Percentiles rank a stretch among this genome's conserved stretches.
These are phyloP conservation scores for Hericium coralloides DNA, from an alignment of 768 basidiomycete species.

Conservation along the genomic window DNA sequence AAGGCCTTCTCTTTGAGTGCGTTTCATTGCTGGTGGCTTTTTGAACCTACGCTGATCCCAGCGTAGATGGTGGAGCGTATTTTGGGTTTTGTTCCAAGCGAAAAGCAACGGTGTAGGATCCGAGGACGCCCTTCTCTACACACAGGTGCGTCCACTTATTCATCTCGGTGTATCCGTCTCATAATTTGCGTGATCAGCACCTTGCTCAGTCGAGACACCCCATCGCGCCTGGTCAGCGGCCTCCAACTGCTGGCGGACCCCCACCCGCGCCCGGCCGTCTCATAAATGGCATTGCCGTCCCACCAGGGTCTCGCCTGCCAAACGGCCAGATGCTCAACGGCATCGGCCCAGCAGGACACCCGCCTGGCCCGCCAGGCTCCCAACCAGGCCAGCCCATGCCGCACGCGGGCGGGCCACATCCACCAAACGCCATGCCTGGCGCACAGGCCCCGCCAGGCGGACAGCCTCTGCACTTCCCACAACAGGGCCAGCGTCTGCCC, in stretches of 20 bases:
- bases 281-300: constrained; percentile 25
- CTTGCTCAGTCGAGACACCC: too few species aligned
- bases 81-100: constrained; percentile 79
- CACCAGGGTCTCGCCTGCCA: constrained; percentile 11
- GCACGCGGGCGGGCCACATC: constrained; percentile 15
- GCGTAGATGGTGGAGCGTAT: constrained; percentile 80
- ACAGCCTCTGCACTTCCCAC: constrained; percentile 1
- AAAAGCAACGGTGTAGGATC: constrained; percentile 58
- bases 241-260: constrained; percentile 15
- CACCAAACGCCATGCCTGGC: constrained; percentile 18
- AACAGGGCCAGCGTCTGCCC: not conserved
- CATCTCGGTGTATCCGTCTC: not conserved
- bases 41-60: constrained; percentile 9
- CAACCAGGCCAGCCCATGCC: constrained; percentile 4
- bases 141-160: constrained; percentile 40
- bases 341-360: constrained; percentile 18
- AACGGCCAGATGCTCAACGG: constrained; percentile 23
- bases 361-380: constrained; percentile 7
- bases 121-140: constrained; percentile 69
- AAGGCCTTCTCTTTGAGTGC: constrained; percentile 78
- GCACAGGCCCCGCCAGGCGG: constrained; percentile 6
- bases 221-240: not conserved
- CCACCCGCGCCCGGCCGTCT: constrained; percentile 16
- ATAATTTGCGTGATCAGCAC: too few species aligned
- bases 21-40: constrained; percentile 21